A percentile compares a stretch with the other conserved stretches of the same genome.
Conservation (phyloP, 2,329 filamentous ascomycete genomes). For the Fusarium camptoceras region DNA sequence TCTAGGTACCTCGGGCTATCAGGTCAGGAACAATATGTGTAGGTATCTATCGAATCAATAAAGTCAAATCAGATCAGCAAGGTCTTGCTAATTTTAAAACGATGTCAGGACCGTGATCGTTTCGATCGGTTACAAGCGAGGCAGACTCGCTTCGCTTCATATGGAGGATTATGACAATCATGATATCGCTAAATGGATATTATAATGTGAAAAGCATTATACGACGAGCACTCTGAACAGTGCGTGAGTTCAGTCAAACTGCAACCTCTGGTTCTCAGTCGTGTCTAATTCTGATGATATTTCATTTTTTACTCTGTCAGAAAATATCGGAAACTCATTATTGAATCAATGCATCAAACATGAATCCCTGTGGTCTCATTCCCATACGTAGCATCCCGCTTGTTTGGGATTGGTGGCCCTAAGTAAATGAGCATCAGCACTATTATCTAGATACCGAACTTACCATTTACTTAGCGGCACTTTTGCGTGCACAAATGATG, state of each 20-base stretch:
- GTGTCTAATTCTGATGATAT: background rate
- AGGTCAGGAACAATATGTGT: background rate
- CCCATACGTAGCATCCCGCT: slow-evolving; percentile 8
- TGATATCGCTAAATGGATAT: slow-evolving; percentile 25
- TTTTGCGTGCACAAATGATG: slow-evolving; percentile 13
- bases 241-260: background rate
- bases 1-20: background rate
- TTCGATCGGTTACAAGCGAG: slow-evolving; percentile 18
- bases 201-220: background rate
- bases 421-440: slow-evolving; percentile 35
- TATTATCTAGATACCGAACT: slow-evolving; percentile 21
- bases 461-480: slow-evolving; percentile 19
- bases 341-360: slow-evolving; percentile 5
- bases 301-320: background rate
- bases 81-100: slow-evolving; percentile 43
- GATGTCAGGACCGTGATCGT: slow-evolving; percentile 8
- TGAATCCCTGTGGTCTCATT: slow-evolving; percentile 3
- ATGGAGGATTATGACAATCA: slow-evolving; percentile 10
- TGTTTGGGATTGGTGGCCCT: slow-evolving; percentile 27
- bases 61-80: background rate
- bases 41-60: background rate
- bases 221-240: background rate
- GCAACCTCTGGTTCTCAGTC: background rate
- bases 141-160: slow-evolving; percentile 9
- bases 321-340: background rate